These are phyloP conservation scores for Diaporthe citri DNA, from an alignment of 2,329 filamentous ascomycete species.

Conservation along the genomic window DNA sequence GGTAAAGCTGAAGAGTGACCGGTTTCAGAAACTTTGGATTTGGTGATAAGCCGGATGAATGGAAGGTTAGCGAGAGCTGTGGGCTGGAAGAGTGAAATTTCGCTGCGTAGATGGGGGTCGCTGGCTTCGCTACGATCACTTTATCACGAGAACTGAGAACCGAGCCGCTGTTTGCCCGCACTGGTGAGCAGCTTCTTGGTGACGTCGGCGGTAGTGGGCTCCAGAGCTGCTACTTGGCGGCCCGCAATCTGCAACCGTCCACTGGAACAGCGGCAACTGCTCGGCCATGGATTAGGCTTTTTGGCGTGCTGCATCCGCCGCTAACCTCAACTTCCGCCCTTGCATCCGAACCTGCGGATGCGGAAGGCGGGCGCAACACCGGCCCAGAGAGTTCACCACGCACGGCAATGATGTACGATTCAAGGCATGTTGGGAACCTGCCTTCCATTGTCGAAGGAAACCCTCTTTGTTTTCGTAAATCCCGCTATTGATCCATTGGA, in stretches of 20 bases:
- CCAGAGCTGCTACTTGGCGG: background rate
- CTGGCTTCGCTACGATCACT: background rate
- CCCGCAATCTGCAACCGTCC: background rate
- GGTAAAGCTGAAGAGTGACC: background rate
- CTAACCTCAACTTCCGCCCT: slow-evolving; percentile 36
- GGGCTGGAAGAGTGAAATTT: background rate
- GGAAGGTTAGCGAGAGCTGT: background rate
- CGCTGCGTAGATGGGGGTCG: background rate
- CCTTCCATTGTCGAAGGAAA: background rate
- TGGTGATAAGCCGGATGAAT: background rate
- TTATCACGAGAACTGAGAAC: slow-evolving; percentile 2
- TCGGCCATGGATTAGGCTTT: background rate
- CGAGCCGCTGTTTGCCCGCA: background rate
- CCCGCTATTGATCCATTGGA: background rate
- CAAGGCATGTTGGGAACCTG: background rate
- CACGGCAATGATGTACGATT: slow-evolving; percentile 9
- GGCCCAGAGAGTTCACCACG: slow-evolving; percentile 19
- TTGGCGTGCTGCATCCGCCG: slow-evolving; percentile 8
- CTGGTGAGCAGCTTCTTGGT: background rate
- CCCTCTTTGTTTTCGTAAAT: background rate
- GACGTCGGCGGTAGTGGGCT: background rate
- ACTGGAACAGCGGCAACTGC: slow-evolving; percentile 1
- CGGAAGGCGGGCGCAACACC: slow-evolving; percentile 33
- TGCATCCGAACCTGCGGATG: slow-evolving; percentile 38
- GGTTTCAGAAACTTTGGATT: background rate